Base-by-base conservation (phyloP, 192 early-diverging fungal species). In the Backusella sp. region DNA sequence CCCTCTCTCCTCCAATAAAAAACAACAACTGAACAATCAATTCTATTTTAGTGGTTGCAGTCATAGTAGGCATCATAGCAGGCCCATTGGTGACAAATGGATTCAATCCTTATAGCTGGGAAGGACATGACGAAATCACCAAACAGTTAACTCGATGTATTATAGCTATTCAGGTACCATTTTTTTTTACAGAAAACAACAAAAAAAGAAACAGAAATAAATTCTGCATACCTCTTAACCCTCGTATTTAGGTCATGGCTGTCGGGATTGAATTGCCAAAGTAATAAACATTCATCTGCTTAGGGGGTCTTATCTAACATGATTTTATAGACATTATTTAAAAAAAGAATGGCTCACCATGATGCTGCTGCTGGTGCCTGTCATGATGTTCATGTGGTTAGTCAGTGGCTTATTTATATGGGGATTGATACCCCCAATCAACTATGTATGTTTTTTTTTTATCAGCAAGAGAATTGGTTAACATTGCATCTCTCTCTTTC, bases 361-460 rank as follows among this genome's bases (percentile, higher is more conserved):
- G 68, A 66, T 86, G 5, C 84, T 94, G 69, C 86, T 96, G 73
- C 84, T 95, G 17, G 76, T 94, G 1, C 96, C 97, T 6, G 84
- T 96, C 36, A 95, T 96, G 92, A 72, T 90, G 6, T 80, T 82
- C 12, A 95, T 95, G 92, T 97, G 94, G 94, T 56, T 91, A 46
- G 81, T 93, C 2, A 88, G 88, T 32, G 91, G 90, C 0, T 75
- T 91, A 0, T 81, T 92, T 11, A 86, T 96, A 36, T 94, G 87
- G 83, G 83, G 84, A n/a, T 15, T 90, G 14, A 80, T 89, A 30
- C 84, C 86, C 14, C 73, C 82, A 26, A 26, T 93, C 19, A 76
- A 65, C 44, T 92, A 85, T 82, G 90, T 90, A 85, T 84, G 66
- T 28, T 28, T 28, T 28, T 28, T 28, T 26, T 26, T 26, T 8